These are phyloP conservation scores for Persicaria maculosa DNA, from an alignment of 148 eudicot species.

Conservation along the genomic window DNA sequence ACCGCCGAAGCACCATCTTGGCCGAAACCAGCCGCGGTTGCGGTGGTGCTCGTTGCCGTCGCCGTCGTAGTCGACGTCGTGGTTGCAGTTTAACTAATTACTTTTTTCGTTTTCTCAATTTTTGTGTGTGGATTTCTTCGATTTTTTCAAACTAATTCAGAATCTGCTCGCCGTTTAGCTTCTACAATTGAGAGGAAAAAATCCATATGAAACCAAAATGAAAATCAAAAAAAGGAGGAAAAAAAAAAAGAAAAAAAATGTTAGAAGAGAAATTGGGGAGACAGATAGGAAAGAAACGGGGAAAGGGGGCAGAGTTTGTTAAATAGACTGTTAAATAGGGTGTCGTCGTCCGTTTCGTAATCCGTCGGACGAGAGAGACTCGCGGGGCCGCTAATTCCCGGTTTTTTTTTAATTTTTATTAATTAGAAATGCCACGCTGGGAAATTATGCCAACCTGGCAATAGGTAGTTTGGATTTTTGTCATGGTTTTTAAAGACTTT, in stretches of 20 bases:
- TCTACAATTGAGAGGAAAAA: not conserved
- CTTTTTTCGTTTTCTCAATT: not conserved
- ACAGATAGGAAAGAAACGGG: not conserved
- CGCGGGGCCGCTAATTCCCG: conserved; percentile 3
- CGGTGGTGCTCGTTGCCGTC: conserved; percentile 5
- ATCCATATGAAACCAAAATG: not conserved
- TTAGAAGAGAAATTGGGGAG: not conserved
- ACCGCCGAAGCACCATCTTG: conserved; percentile 1
- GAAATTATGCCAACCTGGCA: not conserved
- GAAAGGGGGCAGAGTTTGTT: not conserved
- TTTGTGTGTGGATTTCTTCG: not conserved
- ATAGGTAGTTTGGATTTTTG: not conserved
- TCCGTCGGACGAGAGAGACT: not conserved
- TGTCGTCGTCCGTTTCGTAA: conserved; percentile 9
- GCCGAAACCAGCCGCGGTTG: conserved; percentile 4
- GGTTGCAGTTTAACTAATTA: not conserved
- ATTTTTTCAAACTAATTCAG: not conserved
- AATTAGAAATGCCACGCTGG: conserved; percentile 4
- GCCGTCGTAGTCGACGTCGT: not conserved
- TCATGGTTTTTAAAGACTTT: too few species aligned
- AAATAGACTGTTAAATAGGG: not conserved
- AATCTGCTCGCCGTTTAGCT: conserved; percentile 2
- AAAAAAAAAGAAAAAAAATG: not conserved
- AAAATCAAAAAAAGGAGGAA: not conserved
- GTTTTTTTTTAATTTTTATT: not conserved